Percentiles rank a stretch among this genome's conserved stretches.
Conservation (phyloP, 495 filamentous ascomycete species). For the Penicillium nucicola region DNA sequence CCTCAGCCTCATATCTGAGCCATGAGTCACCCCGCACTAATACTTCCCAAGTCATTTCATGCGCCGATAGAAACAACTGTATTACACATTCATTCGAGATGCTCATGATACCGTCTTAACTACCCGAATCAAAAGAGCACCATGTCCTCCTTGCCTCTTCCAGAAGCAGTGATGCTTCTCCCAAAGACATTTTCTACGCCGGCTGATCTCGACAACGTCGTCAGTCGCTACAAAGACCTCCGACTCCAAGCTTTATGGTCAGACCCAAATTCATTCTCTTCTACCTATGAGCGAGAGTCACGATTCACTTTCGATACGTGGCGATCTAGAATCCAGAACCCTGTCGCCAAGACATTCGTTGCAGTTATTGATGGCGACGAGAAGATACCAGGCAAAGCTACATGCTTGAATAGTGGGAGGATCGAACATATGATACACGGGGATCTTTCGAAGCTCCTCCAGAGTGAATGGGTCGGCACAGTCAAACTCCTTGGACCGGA, state of each 20-base stretch:
- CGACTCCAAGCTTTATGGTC: slow-evolving; percentile 27
- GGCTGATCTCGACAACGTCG: slow-evolving; percentile 6
- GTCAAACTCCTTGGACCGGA: slow-evolving; percentile 28
- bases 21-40: no score
- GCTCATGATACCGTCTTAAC: neutral
- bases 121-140: neutral
- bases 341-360: slow-evolving; percentile 39
- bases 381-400: neutral
- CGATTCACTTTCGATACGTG: slow-evolving; percentile 39
- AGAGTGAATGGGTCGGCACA: slow-evolving; percentile 24
- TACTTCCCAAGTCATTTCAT: no score
- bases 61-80: no score
- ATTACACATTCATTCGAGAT: no score
- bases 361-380: slow-evolving; percentile 21
- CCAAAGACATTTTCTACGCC: slow-evolving; percentile 11
- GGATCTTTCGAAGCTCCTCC: slow-evolving; percentile 11
- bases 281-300: slow-evolving; percentile 44
- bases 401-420: neutral
- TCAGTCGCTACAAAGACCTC: slow-evolving; percentile 19
- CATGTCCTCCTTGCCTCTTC: slow-evolving; percentile 5
- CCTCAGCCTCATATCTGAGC: no score
- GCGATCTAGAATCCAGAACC: slow-evolving; percentile 43
- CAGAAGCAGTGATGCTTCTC: slow-evolving; percentile 9
- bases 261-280: slow-evolving; percentile 42
- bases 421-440: neutral